Evolutionary conservation across 2,329 filamentous ascomycete species (phyloP), one percentile per base, ranked within the genome.

Genomic region (Aspergillus sp.): DNA sequence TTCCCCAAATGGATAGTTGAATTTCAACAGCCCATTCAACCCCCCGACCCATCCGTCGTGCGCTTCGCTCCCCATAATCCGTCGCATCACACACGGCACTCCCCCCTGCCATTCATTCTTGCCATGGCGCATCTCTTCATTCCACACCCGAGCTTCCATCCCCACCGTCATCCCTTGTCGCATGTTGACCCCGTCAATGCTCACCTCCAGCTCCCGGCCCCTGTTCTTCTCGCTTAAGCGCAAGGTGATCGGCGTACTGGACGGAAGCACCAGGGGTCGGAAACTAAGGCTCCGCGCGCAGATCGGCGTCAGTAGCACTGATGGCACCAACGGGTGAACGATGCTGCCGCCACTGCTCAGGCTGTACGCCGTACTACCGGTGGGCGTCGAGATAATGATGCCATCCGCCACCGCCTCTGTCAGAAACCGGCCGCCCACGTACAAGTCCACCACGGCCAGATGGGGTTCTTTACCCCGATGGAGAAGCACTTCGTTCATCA

Each of bases 31-130:
- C 9, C 90, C 90, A 67, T 96, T 99, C 66, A 99, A 73, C 0
- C 94, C 93, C 1, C 93, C 93, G 2, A 99, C 93, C 94, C 94
- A 99, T 16, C 93, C 90, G 70, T 97, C 93, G 64, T 96, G 90
- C 20, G 79, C 77, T 62, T 73, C 77, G 36, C 67, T 73, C 4
- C 80, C 76, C 61, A 78, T 63, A 61, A 74, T 58, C 44, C 80
- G 82, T 43, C 91, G 79, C 65, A 96, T 94, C 30, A 97, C 89
- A 67, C 91, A 95, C 2, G 94, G 94, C 13, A 97, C 92, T 10
- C 93, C 93, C 22, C 92, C 90, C 30, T 81, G 78, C 88, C 82
- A 83, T 43, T 79, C 76, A 24, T 77, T 77, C 52, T 73, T 68
- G 24, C 68, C 62, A 53, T 72, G 70, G 47, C 81, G 80, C 45